phyloP scores from a whole-genome alignment of 2,329 filamentous ascomycete genomes.

The Sporothrix pallida region DNA sequence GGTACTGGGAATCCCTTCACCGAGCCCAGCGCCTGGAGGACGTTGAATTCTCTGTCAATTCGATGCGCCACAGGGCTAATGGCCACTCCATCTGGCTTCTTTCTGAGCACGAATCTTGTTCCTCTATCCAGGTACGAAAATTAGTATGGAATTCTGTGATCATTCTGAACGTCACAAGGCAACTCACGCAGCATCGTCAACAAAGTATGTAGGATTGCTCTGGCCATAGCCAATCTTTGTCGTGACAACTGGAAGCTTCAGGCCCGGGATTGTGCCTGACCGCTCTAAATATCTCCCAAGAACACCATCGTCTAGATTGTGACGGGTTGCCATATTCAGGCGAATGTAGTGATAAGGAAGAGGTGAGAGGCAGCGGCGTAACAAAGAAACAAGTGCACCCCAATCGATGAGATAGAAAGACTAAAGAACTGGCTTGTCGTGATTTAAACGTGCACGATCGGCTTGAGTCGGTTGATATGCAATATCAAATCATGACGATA shows the following conservation, averaged over 20 bases:
- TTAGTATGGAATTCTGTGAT: too few species aligned
- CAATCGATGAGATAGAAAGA: too few species aligned
- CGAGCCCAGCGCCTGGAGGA: neutral
- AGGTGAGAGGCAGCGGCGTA: too few species aligned
- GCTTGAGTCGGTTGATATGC: too few species aligned
- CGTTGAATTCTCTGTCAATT: neutral
- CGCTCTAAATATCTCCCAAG: neutral
- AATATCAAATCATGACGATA: too few species aligned
- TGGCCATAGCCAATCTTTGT: neutral
- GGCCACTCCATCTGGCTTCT: neutral
- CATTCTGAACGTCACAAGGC: neutral
- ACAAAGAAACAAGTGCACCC: too few species aligned
- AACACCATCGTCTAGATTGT: neutral
- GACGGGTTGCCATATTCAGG: neutral
- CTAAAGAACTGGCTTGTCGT: too few species aligned
- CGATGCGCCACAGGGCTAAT: neutral
- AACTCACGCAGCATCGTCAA: neutral
- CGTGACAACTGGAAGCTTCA: neutral
- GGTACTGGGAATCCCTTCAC: neutral
- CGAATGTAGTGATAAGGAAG: too few species aligned
- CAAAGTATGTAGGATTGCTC: slow-evolving; percentile 1
- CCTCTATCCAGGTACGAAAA: neutral
- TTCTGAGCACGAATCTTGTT: neutral
- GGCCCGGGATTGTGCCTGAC: neutral
- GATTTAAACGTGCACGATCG: too few species aligned